These are phyloP conservation scores for Stephanodiscus triporus DNA, from an alignment of 108 stramenopile genomes.

Conservation along the genomic window DNA sequence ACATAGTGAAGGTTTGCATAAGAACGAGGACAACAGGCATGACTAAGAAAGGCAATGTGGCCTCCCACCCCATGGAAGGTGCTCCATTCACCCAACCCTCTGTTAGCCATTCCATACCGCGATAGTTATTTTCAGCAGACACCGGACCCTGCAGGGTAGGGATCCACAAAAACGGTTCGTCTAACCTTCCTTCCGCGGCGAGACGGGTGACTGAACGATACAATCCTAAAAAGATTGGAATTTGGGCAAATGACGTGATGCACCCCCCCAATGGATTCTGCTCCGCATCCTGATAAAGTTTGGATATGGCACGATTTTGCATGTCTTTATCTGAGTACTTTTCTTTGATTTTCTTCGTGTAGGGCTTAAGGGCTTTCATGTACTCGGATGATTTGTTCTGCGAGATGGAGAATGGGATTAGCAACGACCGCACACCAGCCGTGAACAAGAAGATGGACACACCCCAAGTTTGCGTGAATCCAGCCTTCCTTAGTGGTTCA, in stretches of 20 bases:
- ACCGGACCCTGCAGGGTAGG: constrained; percentile 94
- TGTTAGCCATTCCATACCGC: constrained; percentile 86
- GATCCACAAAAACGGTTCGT: constrained; percentile 95
- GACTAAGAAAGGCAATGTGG: constrained; percentile 86
- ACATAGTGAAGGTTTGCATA: constrained; percentile 87
- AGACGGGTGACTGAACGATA: constrained; percentile 90
- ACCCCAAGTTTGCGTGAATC: constrained; percentile 80
- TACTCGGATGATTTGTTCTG: constrained; percentile 89
- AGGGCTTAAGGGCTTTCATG: constrained; percentile 90
- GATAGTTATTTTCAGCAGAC: constrained; percentile 69
- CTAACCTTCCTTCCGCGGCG: constrained; percentile 80
- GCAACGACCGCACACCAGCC: constrained; percentile 71
- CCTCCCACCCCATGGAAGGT: constrained; percentile 91
- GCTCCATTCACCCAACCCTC: constrained; percentile 69
- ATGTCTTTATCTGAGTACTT: constrained; percentile 87
- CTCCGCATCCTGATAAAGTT: constrained; percentile 91
- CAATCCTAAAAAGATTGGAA: constrained; percentile 93
- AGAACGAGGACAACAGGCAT: constrained; percentile 92
- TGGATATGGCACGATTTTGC: constrained; percentile 87
- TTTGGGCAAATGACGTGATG: constrained; percentile 84
- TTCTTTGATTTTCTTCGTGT: constrained; percentile 88
- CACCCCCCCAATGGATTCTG: constrained; percentile 97
- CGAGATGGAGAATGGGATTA: constrained; percentile 89
- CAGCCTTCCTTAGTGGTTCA: constrained; percentile 60
- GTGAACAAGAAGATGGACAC: constrained; percentile 82